Base-by-base conservation (phyloP, 192 early-diverging fungal species). In the Coemansia sp. region DNA sequence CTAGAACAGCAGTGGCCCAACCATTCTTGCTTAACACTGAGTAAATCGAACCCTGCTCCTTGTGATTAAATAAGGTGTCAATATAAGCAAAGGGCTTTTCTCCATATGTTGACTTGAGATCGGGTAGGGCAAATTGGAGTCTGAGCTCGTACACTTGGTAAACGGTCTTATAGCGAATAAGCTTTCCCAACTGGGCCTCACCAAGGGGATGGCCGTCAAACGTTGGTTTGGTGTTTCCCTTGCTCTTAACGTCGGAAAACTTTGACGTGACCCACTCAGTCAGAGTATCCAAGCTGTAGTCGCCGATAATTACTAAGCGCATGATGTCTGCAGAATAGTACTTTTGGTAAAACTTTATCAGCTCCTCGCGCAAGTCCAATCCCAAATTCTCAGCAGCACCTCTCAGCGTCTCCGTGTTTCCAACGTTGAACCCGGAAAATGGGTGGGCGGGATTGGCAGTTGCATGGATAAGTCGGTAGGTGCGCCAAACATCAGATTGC, bases 281-380 rank as follows among this genome's bases (percentile, higher is more conserved):
- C 51, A 97, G 80, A 67, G 87, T 66, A 66, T 95, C 91, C 10
- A 74, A 54, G 9, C 92, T 79, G 77, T 97, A 93, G 75, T 88
- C 86, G 57, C 94, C 95, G 16, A 95, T 67, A 34, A 99, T 80
- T 17, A 90, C 88, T 13, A 97, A 81, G 75, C 92, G 94, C 95
- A 97, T 98, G 33, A 96, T 72, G 44, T 97, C 96, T 16, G 94
- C 88, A 17, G 93, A 95, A 74, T 99, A 99, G 72, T 93, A 92
- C 60, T 83, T 85, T 3, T 87, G 72, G 72, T 95, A 90, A 59
- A 97, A 95, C 50, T 91, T 89, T 34, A 93, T 70, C 45, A 98
- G 74, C 53, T 93, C 88, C 6, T 91, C 85, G 29, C 93, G 86
- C 41, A 95, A 85, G 62, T 94, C 86, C 19, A 94, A 60, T 0